Evolutionary conservation across 1,139 yeast species (phyloP).

Genomic region (Yamadazyma blattariae): DNA sequence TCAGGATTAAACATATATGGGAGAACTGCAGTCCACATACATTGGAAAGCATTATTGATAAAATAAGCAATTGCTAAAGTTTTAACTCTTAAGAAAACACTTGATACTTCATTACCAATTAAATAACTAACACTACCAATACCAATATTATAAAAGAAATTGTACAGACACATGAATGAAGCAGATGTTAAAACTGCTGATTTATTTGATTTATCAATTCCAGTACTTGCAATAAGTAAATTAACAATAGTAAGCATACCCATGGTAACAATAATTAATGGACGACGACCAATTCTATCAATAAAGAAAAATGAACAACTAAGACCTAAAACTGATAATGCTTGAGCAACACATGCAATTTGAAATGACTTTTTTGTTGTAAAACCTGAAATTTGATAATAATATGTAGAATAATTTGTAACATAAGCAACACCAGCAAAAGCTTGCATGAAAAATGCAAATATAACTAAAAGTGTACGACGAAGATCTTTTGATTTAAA

Average conservation of each 20-base stretch:
- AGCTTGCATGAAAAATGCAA: constrained; percentile 18
- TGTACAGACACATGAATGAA: constrained; percentile 14
- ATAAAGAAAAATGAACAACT: constrained; percentile 15
- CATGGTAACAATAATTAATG: constrained; percentile 13
- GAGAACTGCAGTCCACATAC: constrained; percentile 10
- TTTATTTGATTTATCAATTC: neutral
- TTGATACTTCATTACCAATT: constrained; percentile 12
- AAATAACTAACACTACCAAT: constrained; percentile 14
- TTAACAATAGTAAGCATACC: constrained; percentile 12
- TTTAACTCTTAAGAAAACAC: constrained; percentile 14
- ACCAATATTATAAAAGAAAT: constrained; percentile 15
- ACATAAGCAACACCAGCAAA: constrained; percentile 18
- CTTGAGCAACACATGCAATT: constrained; percentile 24
- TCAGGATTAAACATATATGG: constrained; percentile 20
- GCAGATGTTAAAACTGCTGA: constrained; percentile 1
- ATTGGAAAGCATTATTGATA: constrained; percentile 7
- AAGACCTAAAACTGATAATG: constrained; percentile 9
- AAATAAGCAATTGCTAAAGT: constrained; percentile 12
- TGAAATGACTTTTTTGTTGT: constrained; percentile 16
- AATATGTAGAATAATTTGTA: constrained; percentile 19
- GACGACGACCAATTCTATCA: constrained; percentile 15
- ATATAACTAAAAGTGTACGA: constrained; percentile 17
- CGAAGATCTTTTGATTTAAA: constrained; percentile 15
- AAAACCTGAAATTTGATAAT: constrained; percentile 20
- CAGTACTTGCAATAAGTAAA: constrained; percentile 10